These are phyloP conservation scores for Aspergillus campestris DNA, from an alignment of 495 filamentous ascomycete species.

Conservation along the genomic window DNA sequence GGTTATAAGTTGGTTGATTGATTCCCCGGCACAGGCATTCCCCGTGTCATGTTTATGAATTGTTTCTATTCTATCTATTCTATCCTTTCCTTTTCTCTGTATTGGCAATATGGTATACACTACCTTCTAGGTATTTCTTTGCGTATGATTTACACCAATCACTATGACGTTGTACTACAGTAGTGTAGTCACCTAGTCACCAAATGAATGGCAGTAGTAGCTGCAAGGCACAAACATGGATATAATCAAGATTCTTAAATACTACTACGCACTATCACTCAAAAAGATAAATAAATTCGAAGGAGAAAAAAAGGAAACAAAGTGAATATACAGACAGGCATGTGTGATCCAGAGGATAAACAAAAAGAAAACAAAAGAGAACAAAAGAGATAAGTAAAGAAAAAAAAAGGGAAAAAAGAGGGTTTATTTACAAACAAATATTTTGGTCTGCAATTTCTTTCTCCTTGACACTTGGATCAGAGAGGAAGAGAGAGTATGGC, in stretches of 20 bases:
- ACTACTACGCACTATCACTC: no score
- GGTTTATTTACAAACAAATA: not conserved
- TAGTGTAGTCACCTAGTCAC: no score
- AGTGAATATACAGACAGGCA: not conserved
- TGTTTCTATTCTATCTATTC: no score
- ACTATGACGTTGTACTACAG: no score
- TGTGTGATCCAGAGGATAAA: not conserved
- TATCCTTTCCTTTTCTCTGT: not conserved
- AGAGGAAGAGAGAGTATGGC: no score
- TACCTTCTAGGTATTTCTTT: not conserved
- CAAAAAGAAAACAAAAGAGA: not conserved
- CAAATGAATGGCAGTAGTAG: no score
- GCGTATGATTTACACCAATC: not conserved
- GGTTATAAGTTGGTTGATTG: slow-evolving; percentile 1
- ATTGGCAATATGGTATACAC: not conserved
- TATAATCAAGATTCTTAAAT: no score
- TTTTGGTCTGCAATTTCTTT: no score
- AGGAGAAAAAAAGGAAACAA: not conserved
- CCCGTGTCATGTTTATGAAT: slow-evolving; percentile 18
- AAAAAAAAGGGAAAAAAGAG: slow-evolving; percentile 9
- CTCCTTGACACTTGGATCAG: no score
- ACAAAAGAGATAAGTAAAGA: slow-evolving; percentile 2
- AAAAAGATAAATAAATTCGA: not conserved
- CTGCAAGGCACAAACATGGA: no score
- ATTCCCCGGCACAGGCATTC: slow-evolving; percentile 20